Conservation (phyloP, 1,139 yeast species). For the Casaregolazyma suthepensis region DNA sequence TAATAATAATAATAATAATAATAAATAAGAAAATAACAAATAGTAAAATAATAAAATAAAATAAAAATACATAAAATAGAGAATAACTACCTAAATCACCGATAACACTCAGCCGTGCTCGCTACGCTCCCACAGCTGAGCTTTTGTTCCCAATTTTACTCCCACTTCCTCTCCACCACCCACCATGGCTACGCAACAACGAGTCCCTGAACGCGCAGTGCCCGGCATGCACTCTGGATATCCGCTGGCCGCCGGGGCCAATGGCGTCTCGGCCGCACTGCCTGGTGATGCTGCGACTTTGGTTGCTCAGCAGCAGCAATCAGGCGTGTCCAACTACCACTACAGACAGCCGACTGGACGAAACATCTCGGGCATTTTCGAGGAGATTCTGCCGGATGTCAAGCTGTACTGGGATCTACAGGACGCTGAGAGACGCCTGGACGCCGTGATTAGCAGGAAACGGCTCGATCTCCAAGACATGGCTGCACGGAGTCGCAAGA, state of each 20-base stretch:
- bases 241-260: neutral
- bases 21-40: too few relatives aligned
- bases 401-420: constrained; percentile 60
- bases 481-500: constrained; percentile 38
- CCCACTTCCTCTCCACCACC: neutral
- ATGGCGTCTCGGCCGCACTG: neutral
- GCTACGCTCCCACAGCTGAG: neutral
- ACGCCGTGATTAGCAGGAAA: constrained; percentile 74
- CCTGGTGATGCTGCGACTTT: constrained; percentile 5
- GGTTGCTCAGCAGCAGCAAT: constrained; percentile 6
- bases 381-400: constrained; percentile 66
- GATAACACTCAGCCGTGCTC: neutral
- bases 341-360: constrained; percentile 62
- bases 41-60: too few relatives aligned
- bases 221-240: neutral
- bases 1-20: too few relatives aligned
- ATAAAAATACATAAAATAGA: neutral
- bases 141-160: neutral
- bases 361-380: constrained; percentile 55
- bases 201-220: constrained; percentile 3
- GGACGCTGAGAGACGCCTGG: constrained; percentile 75
- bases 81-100: neutral
- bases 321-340: constrained; percentile 22
- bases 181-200: constrained; percentile 6
- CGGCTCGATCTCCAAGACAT: constrained; percentile 80